Evolutionary conservation across 75 land plant species (phyloP).

Genomic region (Picea sitchensis): DNA sequence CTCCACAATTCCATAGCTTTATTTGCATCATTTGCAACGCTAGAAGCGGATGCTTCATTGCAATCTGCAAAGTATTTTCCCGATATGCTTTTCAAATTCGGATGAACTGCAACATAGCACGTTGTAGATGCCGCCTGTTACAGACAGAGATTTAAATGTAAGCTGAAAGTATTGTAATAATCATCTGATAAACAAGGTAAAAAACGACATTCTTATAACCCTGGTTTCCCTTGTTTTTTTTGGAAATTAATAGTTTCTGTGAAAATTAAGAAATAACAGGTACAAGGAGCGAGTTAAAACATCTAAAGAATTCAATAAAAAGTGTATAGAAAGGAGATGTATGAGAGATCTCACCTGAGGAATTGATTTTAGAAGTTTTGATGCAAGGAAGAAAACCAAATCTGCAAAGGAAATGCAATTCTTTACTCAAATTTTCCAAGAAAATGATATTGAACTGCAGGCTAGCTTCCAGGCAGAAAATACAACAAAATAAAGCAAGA

Average conservation of each 20-base stretch:
- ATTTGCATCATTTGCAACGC: constrained; percentile 20
- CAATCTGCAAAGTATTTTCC: constrained; percentile 89
- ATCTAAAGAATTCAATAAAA: too few relatives aligned
- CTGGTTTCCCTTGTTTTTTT: too few relatives aligned
- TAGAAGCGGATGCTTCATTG: constrained; percentile 54
- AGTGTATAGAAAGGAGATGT: too few relatives aligned
- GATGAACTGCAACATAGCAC: constrained; percentile 80
- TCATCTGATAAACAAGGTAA: too few relatives aligned
- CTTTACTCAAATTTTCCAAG: background rate
- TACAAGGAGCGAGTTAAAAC: too few relatives aligned
- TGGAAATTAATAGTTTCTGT: too few relatives aligned
- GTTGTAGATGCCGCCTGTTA: constrained; percentile 86
- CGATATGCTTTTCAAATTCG: constrained; percentile 34
- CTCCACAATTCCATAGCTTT: constrained; percentile 57
- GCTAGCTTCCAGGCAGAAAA: background rate
- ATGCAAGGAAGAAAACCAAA: constrained; percentile 52
- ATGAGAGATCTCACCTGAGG: constrained; percentile 34
- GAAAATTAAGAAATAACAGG: too few relatives aligned
- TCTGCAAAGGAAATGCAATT: constrained; percentile 31
- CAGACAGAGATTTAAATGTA: too few relatives aligned
- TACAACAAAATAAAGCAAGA: background rate
- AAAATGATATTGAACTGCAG: background rate
- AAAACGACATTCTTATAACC: too few relatives aligned
- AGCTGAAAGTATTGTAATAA: too few relatives aligned
- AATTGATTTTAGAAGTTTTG: constrained; percentile 55